Evolutionary conservation across 73 alveolate genomes (phyloP).

Genomic region (Urostyla sp.): DNA sequence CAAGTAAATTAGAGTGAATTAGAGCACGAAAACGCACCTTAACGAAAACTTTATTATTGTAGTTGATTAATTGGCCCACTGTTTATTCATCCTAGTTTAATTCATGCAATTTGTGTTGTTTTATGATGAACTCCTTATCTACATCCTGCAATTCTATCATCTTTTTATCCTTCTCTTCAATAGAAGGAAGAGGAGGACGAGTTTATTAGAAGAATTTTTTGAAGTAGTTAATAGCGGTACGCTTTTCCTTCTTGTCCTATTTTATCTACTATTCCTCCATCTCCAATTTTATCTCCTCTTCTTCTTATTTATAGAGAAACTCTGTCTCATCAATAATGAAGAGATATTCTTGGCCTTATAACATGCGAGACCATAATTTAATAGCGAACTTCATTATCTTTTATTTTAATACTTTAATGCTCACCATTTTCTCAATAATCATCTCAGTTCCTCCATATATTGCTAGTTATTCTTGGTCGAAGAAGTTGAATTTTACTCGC

Average conservation of each 20-base stretch:
- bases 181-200: not conserved
- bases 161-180: not conserved
- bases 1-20: too few relatives aligned
- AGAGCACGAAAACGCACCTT: constrained; percentile 15
- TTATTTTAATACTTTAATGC: not conserved
- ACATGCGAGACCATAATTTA: constrained; percentile 28
- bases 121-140: not conserved
- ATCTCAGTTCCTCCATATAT: constrained; percentile 39
- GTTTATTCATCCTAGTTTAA: not conserved
- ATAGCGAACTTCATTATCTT: constrained; percentile 11
- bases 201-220: not conserved
- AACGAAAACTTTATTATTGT: constrained; percentile 8
- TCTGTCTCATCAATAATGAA: constrained; percentile 25
- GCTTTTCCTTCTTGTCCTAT: not conserved
- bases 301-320: not conserved
- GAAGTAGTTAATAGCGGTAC: not conserved
- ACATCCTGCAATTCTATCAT: not conserved
- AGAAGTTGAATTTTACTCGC: constrained; percentile 15
- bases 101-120: not conserved
- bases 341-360: constrained; percentile 2
- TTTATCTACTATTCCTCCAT: not conserved
- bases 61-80: constrained; percentile 19
- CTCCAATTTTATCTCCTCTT: constrained; percentile 9
- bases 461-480: constrained; percentile 11
- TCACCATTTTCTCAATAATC: constrained; percentile 21